Conservation (phyloP, 129 eudicot genomes). For the Lactuca sativa region DNA sequence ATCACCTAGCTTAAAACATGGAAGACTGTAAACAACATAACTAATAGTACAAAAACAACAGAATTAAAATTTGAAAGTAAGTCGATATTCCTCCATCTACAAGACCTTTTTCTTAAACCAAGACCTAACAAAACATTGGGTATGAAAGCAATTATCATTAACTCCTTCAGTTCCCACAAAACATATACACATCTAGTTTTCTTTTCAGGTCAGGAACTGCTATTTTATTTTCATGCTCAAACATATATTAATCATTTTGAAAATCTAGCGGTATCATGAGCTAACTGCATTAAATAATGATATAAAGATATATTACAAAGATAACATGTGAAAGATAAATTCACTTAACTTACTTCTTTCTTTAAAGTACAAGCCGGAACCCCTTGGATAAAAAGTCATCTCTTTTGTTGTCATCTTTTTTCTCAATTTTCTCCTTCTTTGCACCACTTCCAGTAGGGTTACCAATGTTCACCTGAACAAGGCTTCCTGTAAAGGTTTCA, state of each 20-base stretch:
- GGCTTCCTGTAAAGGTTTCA: slow-evolving; percentile 32
- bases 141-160: background rate
- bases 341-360: slow-evolving; percentile 14
- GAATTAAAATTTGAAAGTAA: background rate
- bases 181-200: background rate
- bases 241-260: background rate
- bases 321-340: slow-evolving; percentile 4
- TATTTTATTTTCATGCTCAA: background rate
- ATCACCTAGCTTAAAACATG: no score
- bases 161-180: background rate
- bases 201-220: background rate
- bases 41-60: no score
- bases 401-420: slow-evolving; percentile 18
- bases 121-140: background rate
- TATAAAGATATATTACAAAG: background rate
- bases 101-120: background rate
- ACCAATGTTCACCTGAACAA: slow-evolving; percentile 36
- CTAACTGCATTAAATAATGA: background rate
- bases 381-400: slow-evolving; percentile 45
- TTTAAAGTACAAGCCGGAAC: slow-evolving; percentile 35
- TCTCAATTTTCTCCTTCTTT: slow-evolving; percentile 24
- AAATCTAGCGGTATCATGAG: background rate
- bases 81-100: background rate
- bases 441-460: slow-evolving; percentile 13
- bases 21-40: no score